Evolutionary conservation across 306 rosid species (phyloP).

Genomic region (Corylus americana): DNA sequence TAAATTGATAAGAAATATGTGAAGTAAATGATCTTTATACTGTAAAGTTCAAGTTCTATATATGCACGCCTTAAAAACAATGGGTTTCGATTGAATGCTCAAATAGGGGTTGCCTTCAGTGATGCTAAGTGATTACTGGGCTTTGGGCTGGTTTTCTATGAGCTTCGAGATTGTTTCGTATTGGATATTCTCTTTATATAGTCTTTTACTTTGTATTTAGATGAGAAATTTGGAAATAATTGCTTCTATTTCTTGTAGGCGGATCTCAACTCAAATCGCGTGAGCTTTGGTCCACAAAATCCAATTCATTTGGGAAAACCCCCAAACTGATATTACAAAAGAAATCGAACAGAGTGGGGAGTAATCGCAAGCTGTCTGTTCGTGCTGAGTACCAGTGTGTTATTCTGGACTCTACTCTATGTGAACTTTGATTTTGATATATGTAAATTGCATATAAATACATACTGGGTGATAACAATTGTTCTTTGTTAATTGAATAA

Average conservation of each 20-base stretch:
- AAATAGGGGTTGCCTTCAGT: background rate
- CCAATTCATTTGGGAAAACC: constrained; percentile 38
- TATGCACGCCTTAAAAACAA: background rate
- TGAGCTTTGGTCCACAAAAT: constrained; percentile 47
- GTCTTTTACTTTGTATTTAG: background rate
- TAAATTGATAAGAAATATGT: background rate
- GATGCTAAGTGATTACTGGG: background rate
- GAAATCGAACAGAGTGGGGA: constrained; percentile 41
- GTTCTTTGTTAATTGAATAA: no score
- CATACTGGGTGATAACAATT: background rate
- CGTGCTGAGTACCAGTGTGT: constrained; percentile 70
- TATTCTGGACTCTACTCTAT: constrained; percentile 8
- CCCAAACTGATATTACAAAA: constrained; percentile 51
- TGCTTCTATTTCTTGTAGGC: constrained; percentile 34
- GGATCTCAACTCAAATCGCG: constrained; percentile 55
- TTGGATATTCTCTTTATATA: background rate
- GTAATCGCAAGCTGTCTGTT: constrained; percentile 47
- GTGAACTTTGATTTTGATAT: background rate
- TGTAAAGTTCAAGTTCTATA: background rate
- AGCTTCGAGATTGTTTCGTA: background rate
- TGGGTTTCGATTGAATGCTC: background rate
- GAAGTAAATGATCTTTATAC: background rate
- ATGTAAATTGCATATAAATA: background rate
- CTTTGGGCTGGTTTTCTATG: background rate
- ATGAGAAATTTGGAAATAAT: background rate